Percentiles rank a stretch among this genome's conserved stretches.
Evolutionary conservation across 805 yeast genomes (phyloP).

Genomic region (Myxozyma sirexii): DNA sequence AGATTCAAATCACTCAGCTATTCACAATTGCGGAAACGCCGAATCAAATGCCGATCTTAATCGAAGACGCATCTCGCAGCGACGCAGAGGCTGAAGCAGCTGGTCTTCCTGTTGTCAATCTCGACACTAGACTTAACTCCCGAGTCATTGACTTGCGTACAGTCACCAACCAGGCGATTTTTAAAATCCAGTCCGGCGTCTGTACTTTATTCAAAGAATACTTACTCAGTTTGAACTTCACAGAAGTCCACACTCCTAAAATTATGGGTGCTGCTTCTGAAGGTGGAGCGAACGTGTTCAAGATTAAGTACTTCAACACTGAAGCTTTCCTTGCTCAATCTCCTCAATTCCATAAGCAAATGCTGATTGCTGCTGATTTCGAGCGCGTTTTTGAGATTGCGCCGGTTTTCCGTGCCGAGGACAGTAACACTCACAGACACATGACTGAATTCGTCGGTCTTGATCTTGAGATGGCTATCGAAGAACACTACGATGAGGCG

Average conservation of each 20-base stretch:
- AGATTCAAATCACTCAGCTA: slow-evolving; percentile 74
- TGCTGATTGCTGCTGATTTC: slow-evolving; percentile 96
- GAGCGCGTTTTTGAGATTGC: slow-evolving; percentile 95
- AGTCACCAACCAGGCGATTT: slow-evolving; percentile 95
- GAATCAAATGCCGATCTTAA: slow-evolving; percentile 85
- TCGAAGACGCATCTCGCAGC: slow-evolving; percentile 95
- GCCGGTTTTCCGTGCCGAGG: slow-evolving; percentile 98
- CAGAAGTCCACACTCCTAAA: slow-evolving; percentile 96
- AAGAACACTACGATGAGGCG: slow-evolving; percentile 96
- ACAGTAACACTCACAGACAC: slow-evolving; percentile 98
- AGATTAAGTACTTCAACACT: slow-evolving; percentile 87
- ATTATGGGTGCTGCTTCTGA: slow-evolving; percentile 93
- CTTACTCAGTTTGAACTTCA: slow-evolving; percentile 64
- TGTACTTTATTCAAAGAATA: slow-evolving; percentile 88
- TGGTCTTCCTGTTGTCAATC: slow-evolving; percentile 89
- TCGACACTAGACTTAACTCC: slow-evolving; percentile 93
- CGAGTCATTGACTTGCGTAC: slow-evolving; percentile 97
- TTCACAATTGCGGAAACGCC: slow-evolving; percentile 85
- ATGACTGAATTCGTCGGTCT: slow-evolving; percentile 98
- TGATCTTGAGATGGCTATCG: slow-evolving; percentile 97
- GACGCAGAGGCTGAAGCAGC: slow-evolving; percentile 84
- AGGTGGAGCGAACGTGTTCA: slow-evolving; percentile 97
- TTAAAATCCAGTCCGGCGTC: slow-evolving; percentile 90
- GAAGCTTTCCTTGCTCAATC: slow-evolving; percentile 95
- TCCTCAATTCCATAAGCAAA: slow-evolving; percentile 97